Conservation (phyloP, 2,329 filamentous ascomycete genomes). For the Aspergillus sp. region DNA sequence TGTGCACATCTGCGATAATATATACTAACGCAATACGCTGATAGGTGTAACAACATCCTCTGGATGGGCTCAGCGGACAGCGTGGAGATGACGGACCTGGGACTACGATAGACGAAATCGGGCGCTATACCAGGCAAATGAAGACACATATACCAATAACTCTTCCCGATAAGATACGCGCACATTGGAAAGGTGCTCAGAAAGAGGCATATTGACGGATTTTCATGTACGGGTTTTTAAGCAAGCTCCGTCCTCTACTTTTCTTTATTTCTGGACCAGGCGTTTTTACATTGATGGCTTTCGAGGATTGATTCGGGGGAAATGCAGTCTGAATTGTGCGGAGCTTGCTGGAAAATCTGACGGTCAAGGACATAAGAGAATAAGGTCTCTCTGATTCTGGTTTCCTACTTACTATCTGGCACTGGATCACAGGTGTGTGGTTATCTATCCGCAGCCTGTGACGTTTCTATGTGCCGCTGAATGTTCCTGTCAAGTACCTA, state of each 20-base stretch:
- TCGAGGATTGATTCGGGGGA: slow-evolving; percentile 18
- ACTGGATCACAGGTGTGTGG: background rate
- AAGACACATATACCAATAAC: slow-evolving; percentile 19
- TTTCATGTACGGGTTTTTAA: slow-evolving; percentile 10
- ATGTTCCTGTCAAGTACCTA: background rate
- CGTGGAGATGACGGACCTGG: slow-evolving; percentile 50
- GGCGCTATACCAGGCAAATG: slow-evolving; percentile 6
- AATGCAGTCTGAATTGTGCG: slow-evolving; percentile 9
- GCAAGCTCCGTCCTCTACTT: slow-evolving; percentile 12
- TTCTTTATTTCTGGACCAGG: slow-evolving; percentile 23
- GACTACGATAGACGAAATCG: slow-evolving; percentile 30
- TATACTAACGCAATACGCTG: background rate
- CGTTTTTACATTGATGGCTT: slow-evolving; percentile 22
- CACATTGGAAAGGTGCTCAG: background rate
- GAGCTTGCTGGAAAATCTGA: slow-evolving; percentile 1
- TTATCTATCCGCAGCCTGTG: background rate
- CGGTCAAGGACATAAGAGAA: background rate
- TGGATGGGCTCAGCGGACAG: slow-evolving; percentile 71
- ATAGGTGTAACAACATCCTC: slow-evolving; percentile 92
- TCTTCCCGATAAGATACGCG: background rate
- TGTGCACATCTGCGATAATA: too few relatives aligned
- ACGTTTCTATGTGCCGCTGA: background rate
- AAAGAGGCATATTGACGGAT: slow-evolving; percentile 4
- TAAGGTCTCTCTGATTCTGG: background rate
- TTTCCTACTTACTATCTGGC: background rate